These are phyloP conservation scores for Ploettnerulaceae sp. DNA, from an alignment of 2,329 filamentous ascomycete species.

Conservation along the genomic window DNA sequence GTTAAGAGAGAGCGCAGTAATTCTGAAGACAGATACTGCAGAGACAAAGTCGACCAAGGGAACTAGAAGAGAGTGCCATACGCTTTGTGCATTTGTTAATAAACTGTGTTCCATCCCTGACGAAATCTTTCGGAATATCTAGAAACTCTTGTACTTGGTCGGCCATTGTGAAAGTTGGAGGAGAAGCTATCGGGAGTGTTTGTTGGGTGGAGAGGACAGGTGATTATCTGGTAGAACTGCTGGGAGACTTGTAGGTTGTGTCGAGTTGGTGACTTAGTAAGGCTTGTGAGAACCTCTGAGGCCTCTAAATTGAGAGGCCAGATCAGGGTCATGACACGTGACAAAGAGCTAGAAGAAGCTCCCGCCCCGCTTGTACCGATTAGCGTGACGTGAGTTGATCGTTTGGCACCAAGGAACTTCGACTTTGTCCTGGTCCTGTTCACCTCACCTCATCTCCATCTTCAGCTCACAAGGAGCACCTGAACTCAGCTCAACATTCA, in stretches of 20 bases:
- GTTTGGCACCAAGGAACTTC: no score
- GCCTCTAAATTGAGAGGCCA: background rate
- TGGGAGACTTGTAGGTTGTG: background rate
- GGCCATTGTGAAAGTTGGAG: constrained; percentile 35
- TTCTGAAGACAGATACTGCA: background rate
- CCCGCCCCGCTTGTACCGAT: background rate
- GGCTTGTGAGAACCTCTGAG: background rate
- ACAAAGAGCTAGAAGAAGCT: background rate
- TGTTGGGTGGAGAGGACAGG: background rate
- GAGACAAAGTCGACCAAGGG: background rate
- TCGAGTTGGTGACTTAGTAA: background rate
- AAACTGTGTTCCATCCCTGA: constrained; percentile 41
- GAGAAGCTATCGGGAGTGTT: background rate
- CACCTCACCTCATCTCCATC: background rate
- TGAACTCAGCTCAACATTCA: constrained; percentile 1
- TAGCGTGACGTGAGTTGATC: background rate
- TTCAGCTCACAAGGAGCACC: no score
- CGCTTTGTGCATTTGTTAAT: constrained; percentile 42
- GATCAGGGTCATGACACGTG: background rate
- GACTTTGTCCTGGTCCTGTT: background rate
- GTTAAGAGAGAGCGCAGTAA: background rate
- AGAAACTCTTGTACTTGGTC: constrained; percentile 55
- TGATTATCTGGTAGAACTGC: background rate
- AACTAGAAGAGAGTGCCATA: constrained; percentile 23
- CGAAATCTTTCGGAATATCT: constrained; percentile 48